Base-by-base conservation (phyloP, 2,329 filamentous ascomycete genomes). In the Cercospora sojina region DNA sequence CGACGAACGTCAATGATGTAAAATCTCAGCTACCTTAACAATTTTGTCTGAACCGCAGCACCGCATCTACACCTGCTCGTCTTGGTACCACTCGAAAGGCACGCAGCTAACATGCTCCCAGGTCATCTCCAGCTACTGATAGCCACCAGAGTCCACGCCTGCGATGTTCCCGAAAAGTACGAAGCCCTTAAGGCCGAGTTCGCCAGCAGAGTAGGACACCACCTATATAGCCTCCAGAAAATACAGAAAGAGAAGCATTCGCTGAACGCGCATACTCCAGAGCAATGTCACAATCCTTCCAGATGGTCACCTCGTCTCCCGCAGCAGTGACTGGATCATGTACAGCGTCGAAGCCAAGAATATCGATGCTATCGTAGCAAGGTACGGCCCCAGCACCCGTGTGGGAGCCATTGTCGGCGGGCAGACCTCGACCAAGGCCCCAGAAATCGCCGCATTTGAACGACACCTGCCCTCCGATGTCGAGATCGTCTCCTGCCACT, bases 11-110 rank as follows among this genome's bases (percentile, higher is more conserved):
- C 94, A 87, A 87, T 97, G 94, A 97, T 97, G 94, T 96, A 90
- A 96, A 88, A 84, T 89, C 91, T 95, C 90, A 92, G 94, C 94
- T 98, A 98, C 94, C 94, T 97, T 90, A 79, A 84, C 87, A 87
- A 90, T 80, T 84, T 86, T 84, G 91, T 97, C 94, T 97, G 94
- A 97, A 85, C 74, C 68, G 72, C 69, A 72, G 65, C 59, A 63
- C 51, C 51, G 32, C 31, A 27, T 57, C 49, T 32, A 38, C 18
- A 25, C 35, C 32, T 35, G 29, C 59, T 23, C 63, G 9, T n/a
- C 13, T 53, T 49, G 58, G 60, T 41, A 64, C 43, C 29, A 49
- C 38, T 43, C n/a, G 47, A n/a, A n/a, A 29, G 23, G 13, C 43
- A 64, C 56, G 27, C 41, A 31, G 67, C 71, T 73, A 69, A 73